Conservation (phyloP, 371 early-diverging fungal species). For the Mortierella sp. region DNA sequence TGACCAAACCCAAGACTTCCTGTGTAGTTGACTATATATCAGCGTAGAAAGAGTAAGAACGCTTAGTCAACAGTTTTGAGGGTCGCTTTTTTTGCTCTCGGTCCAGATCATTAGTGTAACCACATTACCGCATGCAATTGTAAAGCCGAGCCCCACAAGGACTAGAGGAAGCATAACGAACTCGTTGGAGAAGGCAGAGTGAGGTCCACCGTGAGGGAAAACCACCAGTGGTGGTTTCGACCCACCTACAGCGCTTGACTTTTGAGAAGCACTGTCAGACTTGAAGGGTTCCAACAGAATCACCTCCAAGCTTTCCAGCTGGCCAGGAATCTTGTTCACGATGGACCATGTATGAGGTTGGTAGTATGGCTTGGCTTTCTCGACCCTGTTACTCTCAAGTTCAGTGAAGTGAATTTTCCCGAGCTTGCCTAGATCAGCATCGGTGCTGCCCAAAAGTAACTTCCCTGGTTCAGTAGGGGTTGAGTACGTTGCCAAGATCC, state of each 20-base stretch:
- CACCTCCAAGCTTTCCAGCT: slow-evolving; percentile 37
- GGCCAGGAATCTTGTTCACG: slow-evolving; percentile 33
- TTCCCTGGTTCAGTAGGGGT: slow-evolving; percentile 42
- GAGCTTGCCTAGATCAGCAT: slow-evolving; percentile 10
- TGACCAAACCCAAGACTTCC: slow-evolving; percentile 81
- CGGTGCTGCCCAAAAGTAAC: slow-evolving; percentile 33
- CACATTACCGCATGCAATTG: slow-evolving; percentile 54
- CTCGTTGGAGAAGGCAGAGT: slow-evolving; percentile 61
- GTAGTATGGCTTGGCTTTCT: slow-evolving; percentile 32
- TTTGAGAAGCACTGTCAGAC: slow-evolving; percentile 18
- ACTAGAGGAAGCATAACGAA: slow-evolving; percentile 55
- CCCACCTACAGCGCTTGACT: slow-evolving; percentile 42
- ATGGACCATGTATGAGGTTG: slow-evolving; percentile 43
- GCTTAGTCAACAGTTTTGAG: background rate
- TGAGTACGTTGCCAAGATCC: slow-evolving; percentile 41
- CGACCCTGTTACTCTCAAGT: slow-evolving; percentile 25
- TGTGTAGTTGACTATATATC: slow-evolving; percentile 72
- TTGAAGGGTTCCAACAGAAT: slow-evolving; percentile 29
- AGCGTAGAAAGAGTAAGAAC: background rate
- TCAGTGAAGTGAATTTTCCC: slow-evolving; percentile 21
- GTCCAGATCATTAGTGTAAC: background rate
- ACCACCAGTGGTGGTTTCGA: slow-evolving; percentile 60
- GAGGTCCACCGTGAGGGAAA: slow-evolving; percentile 79
- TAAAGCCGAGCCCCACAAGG: slow-evolving; percentile 65
- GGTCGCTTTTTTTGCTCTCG: too few relatives aligned